Base-by-base conservation (phyloP, 257 asterid species). In the Scutellaria galericulata region DNA sequence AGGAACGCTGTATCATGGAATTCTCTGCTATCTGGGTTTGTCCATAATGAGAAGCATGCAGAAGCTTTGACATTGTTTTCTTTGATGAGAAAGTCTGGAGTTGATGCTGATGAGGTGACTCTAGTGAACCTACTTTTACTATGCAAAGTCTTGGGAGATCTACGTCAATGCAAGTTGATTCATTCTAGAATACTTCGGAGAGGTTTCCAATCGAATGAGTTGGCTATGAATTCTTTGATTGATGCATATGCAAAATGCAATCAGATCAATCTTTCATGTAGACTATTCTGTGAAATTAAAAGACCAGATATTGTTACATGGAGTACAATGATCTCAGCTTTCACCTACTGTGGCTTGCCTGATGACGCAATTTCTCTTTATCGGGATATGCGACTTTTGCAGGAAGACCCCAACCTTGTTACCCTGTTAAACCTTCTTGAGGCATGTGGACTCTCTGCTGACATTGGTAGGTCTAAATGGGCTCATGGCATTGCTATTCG, bases 251-350 rank as follows among this genome's bases (percentile, higher is more conserved):
- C 96, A 22, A 93, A 88, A 64, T 89, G 96, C 76, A 75, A 82
- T 72, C 88, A 77, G 81, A 83, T 89, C 64, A 52, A 63, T 67
- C 61, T 71, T 78, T 87, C 96, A 2, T 82, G 89, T 88, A 80
- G 77, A 64, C 79, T 85, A 50, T 93, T 93, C 79, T 68, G 77
- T 80, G 85, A 59, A 68, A 81, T 86, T 52, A 75, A 68, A 68
- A 79, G 60, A 72, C 88, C 83, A 31, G 97, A 93, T 83, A 69
- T 68, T 20, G 87, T 93, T 41, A 89, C 96, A 12, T 91, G 98
- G 98, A 91, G 95, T 86, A 88, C 97, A 69, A 93, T 93, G 94
- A 91, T 93, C 74, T 86, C 97, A 15, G 96, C 89, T 62, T 90
- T 90, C 84, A 80, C 88, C 47, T 77, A 71, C 73, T 83, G 95